Conservation (phyloP, 306 rosid species). For the Pyrus pyrifolia region DNA sequence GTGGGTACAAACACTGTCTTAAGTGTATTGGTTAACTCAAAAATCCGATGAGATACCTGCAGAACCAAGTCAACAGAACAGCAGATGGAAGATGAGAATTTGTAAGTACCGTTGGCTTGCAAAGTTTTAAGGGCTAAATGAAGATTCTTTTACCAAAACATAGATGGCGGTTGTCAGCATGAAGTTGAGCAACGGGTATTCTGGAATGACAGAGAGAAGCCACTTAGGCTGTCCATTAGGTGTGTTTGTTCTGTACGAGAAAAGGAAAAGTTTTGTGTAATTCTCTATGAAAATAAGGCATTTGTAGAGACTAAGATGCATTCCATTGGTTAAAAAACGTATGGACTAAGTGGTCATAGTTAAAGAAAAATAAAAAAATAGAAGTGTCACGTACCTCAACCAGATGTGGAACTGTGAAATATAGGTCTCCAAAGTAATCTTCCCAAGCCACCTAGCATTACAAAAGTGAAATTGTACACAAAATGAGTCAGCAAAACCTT, state of each 20-base stretch:
- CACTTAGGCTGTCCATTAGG: constrained; percentile 98
- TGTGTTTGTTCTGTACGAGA: constrained; percentile 60
- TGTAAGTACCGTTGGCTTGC: constrained; percentile 8
- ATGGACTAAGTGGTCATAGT: neutral
- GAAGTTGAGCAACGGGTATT: constrained; percentile 89
- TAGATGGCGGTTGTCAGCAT: constrained; percentile 89
- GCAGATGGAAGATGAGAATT: constrained; percentile 5
- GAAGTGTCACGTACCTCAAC: constrained; percentile 65
- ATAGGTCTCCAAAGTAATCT: constrained; percentile 94
- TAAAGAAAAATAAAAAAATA: neutral
- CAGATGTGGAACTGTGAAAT: constrained; percentile 99
- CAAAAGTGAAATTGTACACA: constrained; percentile 5
- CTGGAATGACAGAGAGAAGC: constrained; percentile 95
- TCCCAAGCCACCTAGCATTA: constrained; percentile 89
- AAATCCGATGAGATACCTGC: constrained; percentile 85
- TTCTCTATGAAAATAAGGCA: neutral
- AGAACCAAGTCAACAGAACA: constrained; percentile 29
- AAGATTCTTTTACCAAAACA: constrained; percentile 49
- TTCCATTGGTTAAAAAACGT: neutral
- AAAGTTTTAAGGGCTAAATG: constrained; percentile 13
- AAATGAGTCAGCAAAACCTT: constrained; percentile 15
- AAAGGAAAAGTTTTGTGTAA: neutral
- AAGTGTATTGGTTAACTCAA: constrained; percentile 82
- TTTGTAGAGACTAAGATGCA: neutral
- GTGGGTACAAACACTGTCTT: constrained; percentile 76